Percentiles rank a stretch among this genome's conserved stretches.
Evolutionary conservation across 768 basidiomycete species (phyloP).

Genomic region (Saitozyma podzolica): DNA sequence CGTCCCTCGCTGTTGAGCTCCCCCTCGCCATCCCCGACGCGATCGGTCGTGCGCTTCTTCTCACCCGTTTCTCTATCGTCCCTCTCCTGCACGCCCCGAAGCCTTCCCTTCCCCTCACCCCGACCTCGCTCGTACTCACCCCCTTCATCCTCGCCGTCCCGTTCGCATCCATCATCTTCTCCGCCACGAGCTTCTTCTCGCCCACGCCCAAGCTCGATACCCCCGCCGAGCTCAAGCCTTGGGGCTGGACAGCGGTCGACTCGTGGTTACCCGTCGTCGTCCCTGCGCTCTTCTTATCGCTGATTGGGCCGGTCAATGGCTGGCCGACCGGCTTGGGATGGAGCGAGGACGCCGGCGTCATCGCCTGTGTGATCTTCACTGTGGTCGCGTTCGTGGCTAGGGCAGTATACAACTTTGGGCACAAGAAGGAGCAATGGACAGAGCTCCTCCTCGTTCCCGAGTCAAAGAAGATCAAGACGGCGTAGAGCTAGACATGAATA

Average conservation of each 20-base stretch:
- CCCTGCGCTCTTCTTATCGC: constrained; percentile 74
- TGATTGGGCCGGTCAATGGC: constrained; percentile 72
- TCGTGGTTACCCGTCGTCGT: constrained; percentile 79
- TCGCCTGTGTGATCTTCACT: constrained; percentile 69
- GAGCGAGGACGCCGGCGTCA: constrained; percentile 58
- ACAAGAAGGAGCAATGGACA: constrained; percentile 26
- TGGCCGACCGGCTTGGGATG: constrained; percentile 30
- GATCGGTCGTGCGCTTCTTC: constrained; percentile 72
- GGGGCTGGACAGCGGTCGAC: constrained; percentile 83
- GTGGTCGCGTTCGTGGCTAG: constrained; percentile 64
- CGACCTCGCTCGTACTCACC: constrained; percentile 72
- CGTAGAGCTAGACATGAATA: neutral
- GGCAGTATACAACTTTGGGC: constrained; percentile 65
- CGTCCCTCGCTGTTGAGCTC: constrained; percentile 64
- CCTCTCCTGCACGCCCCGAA: constrained; percentile 61
- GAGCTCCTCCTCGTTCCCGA: constrained; percentile 3
- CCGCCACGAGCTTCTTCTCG: constrained; percentile 67
- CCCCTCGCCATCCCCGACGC: constrained; percentile 74
- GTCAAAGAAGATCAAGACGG: constrained; percentile 27
- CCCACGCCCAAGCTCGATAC: constrained; percentile 68
- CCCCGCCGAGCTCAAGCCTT: constrained; percentile 74
- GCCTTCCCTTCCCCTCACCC: constrained; percentile 65
- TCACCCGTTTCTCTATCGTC: constrained; percentile 71
- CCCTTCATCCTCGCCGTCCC: constrained; percentile 78
- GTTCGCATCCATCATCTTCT: constrained; percentile 54